Conservation (phyloP, 202 grass and related monocot species). For the Panicum virgatum region DNA sequence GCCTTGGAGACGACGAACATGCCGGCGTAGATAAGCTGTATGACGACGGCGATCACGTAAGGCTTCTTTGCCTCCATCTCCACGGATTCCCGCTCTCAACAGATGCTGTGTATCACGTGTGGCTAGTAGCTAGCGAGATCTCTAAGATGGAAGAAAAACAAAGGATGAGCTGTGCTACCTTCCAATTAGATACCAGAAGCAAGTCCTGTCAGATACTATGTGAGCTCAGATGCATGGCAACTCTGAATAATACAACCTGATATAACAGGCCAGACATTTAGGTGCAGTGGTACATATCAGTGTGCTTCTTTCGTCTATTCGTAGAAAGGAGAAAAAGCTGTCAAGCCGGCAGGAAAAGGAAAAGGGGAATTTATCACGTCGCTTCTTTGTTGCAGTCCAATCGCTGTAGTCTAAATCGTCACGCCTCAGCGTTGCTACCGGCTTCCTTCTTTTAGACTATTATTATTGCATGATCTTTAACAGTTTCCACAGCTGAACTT, state of each 20-base stretch:
- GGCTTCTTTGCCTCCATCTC: conserved; percentile 46
- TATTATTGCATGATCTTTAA: neutral
- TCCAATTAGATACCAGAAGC: neutral
- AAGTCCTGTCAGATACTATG: neutral
- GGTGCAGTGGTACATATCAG: neutral
- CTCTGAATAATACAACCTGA: neutral
- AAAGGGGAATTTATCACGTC: neutral
- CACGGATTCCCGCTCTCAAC: neutral
- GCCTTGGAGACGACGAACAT: conserved; percentile 64
- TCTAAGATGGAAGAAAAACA: neutral
- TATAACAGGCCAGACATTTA: neutral
- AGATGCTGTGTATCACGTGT: too few species aligned
- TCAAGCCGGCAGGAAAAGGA: neutral
- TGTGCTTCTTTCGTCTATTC: neutral
- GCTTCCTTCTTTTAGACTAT: neutral
- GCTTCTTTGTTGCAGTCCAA: neutral
- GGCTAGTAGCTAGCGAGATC: neutral
- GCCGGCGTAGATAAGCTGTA: conserved; percentile 57
- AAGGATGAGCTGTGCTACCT: neutral
- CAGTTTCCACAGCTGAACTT: neutral
- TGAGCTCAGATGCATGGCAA: neutral
- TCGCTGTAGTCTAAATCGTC: neutral
- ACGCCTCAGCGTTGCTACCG: neutral
- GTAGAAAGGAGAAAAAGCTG: neutral
- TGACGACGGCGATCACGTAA: conserved; percentile 51